phyloP scores from a whole-genome alignment of 1,284 basidiomycete species.

The Phaffia rhodozyma region DNA sequence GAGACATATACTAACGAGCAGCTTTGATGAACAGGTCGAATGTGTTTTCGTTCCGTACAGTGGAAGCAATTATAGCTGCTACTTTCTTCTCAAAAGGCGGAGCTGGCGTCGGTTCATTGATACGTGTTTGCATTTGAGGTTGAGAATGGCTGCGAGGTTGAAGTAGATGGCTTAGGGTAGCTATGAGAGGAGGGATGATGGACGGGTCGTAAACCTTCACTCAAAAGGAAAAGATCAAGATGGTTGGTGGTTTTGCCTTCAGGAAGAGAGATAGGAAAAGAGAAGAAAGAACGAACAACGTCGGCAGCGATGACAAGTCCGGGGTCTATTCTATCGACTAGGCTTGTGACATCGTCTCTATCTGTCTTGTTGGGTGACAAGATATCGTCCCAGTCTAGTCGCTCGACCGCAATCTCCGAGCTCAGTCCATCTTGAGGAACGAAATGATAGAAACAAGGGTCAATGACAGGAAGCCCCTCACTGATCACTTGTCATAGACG shows the following conservation, averaged over 20 bases:
- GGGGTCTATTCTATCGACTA: background rate
- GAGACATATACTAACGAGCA: conserved; percentile 13
- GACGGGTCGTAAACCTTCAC: conserved; percentile 36
- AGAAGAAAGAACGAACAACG: conserved; percentile 27
- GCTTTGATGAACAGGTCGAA: conserved; percentile 28
- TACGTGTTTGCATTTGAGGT: too few species aligned
- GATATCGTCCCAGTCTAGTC: conserved; percentile 10
- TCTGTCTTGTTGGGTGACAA: background rate
- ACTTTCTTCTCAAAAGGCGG: background rate
- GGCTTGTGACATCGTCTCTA: background rate
- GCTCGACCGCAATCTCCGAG: background rate
- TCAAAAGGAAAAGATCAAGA: too few species aligned
- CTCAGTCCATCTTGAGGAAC: background rate
- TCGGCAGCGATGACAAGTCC: conserved; percentile 32
- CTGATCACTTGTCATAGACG: background rate
- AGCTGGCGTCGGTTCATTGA: too few species aligned
- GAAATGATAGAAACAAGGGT: background rate
- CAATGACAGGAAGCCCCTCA: background rate
- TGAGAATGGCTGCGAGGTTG: background rate
- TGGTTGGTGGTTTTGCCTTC: background rate
- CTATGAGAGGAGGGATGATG: conserved; percentile 30
- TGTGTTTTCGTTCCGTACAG: conserved; percentile 34
- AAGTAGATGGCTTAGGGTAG: conserved; percentile 28
- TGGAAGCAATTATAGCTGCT: conserved; percentile 31
- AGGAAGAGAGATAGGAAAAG: background rate